phyloP scores from a whole-genome alignment of 768 basidiomycete species.

The Suillus americanus region DNA sequence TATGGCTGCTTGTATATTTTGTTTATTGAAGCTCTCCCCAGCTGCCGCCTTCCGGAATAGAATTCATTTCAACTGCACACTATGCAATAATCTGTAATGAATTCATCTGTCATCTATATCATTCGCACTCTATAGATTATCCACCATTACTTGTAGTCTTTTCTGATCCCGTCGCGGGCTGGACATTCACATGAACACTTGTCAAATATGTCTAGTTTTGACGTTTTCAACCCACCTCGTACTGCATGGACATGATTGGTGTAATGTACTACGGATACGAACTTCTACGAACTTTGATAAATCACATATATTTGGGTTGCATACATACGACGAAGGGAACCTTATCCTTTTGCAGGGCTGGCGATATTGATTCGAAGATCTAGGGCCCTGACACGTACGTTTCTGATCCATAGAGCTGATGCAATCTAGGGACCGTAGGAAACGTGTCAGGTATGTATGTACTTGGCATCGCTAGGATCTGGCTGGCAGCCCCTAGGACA shows the following conservation, averaged over 20 bases:
- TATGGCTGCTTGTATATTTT: slow-evolving; percentile 9
- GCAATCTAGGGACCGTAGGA: neutral
- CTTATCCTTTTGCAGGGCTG: neutral
- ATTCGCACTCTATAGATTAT: slow-evolving; percentile 29
- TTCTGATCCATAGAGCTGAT: neutral
- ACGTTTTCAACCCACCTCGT: slow-evolving; percentile 6
- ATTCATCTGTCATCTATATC: slow-evolving; percentile 23
- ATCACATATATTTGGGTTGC: slow-evolving; percentile 9
- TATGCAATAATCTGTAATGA: slow-evolving; percentile 67
- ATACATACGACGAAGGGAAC: neutral
- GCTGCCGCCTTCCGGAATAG: slow-evolving; percentile 61
- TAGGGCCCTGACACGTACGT: neutral
- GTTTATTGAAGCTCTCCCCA: slow-evolving; percentile 26
- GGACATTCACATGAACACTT: slow-evolving; percentile 9
- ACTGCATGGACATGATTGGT: slow-evolving; percentile 12
- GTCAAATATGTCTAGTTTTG: slow-evolving; percentile 10
- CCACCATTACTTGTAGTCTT: slow-evolving; percentile 28
- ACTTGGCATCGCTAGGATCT: too few relatives aligned
- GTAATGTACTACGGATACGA: slow-evolving; percentile 14
- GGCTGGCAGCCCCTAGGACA: too few relatives aligned
- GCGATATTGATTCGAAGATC: neutral
- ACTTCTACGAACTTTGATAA: slow-evolving; percentile 8
- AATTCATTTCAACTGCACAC: slow-evolving; percentile 59
- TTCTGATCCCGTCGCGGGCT: slow-evolving; percentile 7
- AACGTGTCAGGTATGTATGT: neutral